Conservation (phyloP, 371 early-diverging fungal genomes). For the Apophysomyces trapeziformis region DNA sequence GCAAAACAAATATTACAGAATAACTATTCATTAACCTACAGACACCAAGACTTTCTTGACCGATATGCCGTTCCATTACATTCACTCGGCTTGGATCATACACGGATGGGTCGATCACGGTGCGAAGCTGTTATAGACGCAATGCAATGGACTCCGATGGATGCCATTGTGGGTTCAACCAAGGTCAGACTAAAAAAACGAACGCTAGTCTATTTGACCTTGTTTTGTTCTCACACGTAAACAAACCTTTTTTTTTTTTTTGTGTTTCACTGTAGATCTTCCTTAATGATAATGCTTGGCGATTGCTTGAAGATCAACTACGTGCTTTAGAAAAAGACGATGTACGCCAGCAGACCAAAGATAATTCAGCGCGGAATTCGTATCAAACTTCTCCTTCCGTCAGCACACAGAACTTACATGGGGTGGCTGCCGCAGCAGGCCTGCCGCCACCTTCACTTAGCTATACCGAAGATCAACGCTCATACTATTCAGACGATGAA, state of each 20-base stretch:
- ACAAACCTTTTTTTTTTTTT: neutral
- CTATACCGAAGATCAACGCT: constrained; percentile 64
- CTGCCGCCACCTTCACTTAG: constrained; percentile 36
- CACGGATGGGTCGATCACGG: constrained; percentile 46
- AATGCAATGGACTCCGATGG: constrained; percentile 68
- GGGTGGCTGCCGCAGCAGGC: constrained; percentile 36
- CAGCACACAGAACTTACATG: constrained; percentile 29
- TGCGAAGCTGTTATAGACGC: constrained; percentile 63
- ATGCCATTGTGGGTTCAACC: constrained; percentile 72
- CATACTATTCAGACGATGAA: constrained; percentile 74
- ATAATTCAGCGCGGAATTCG: constrained; percentile 1
- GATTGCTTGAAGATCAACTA: constrained; percentile 67
- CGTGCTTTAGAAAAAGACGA: constrained; percentile 54
- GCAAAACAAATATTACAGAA: constrained; percentile 44
- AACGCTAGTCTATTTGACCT: neutral
- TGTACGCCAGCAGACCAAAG: constrained; percentile 33
- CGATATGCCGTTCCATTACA: constrained; percentile 65
- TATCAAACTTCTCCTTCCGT: constrained; percentile 13
- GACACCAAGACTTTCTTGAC: constrained; percentile 69
- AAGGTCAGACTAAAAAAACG: constrained; percentile 36
- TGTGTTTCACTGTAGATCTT: constrained; percentile 55
- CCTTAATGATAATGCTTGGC: constrained; percentile 76
- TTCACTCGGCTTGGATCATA: constrained; percentile 47
- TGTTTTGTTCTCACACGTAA: neutral
- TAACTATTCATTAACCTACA: constrained; percentile 60